Base-by-base conservation (phyloP, 306 rosid genomes). In the Pueraria montana region DNA sequence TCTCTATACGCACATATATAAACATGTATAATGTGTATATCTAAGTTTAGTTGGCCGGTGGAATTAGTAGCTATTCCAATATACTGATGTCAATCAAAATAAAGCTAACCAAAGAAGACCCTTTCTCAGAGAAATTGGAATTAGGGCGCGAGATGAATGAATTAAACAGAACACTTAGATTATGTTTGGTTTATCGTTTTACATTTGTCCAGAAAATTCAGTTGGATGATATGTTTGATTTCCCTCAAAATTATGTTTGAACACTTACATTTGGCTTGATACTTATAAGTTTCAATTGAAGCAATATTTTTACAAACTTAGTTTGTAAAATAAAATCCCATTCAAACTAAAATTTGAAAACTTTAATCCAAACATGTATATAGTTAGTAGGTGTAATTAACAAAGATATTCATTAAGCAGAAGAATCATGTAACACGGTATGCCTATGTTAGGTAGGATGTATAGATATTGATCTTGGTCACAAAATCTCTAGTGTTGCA, bases 391-490 rank as follows among this genome's bases (percentile, higher is more conserved):
- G 52, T 63, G 14, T 66, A 14, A 72, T 53, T 52, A 64, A 36
- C 10, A 53, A 27, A 74, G 58, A 26, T 48, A 73, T 52, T 17
- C 32, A 18, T 42, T 56, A 11, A 36, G 11, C 69, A 63, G 8
- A 17, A 67, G 26, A 69, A 46, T 38, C 4, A 67, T 49, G 65
- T 13, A 65, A 65, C 24, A 72, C 24, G 20, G 8, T 72, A 36
- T 66, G 62, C 11, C 8, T 34, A 52, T 50, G 74, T 80, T 66
- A 74, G 84, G 87, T 84, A 43, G 66, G 77, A 68, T 68, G 72
- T 36, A 55, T 30, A 27, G 12, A 26, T 49, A 49, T 3, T 8
- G 63, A 49, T 23, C 42, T 48, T n/a, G 17, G 38, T 78, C 32
- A 64, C 32, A 74, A 83, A 74, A 74, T 79, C 87, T 84, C 48